phyloP scores from a whole-genome alignment of 306 rosid species.

The Cyamopsis tetragonoloba region DNA sequence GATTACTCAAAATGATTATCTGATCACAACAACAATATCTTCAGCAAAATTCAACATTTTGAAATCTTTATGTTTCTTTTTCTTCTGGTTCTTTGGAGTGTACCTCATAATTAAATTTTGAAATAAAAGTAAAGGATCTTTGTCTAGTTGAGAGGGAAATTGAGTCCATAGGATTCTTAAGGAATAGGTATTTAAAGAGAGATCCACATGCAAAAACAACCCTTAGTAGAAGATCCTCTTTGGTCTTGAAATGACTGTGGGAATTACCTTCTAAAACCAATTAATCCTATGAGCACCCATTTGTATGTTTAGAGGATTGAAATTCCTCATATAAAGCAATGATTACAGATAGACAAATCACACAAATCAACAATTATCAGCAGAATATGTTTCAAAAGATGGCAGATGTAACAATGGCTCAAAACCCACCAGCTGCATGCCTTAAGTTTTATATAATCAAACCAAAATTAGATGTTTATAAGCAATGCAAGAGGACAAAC shows the following conservation, averaged over 20 bases:
- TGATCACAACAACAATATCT: slow-evolving; percentile 3
- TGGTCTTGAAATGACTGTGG: not conserved
- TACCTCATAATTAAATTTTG: slow-evolving; percentile 5
- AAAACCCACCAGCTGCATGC: not conserved
- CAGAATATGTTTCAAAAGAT: not conserved
- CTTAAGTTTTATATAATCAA: not conserved
- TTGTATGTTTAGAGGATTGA: not conserved
- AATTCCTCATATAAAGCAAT: not conserved
- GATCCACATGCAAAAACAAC: not conserved
- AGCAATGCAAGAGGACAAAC: slow-evolving; percentile 12
- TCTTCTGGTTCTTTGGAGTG: not conserved
- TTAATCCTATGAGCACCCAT: slow-evolving; percentile 9
- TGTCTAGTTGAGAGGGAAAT: not conserved
- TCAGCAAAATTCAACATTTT: slow-evolving; percentile 6
- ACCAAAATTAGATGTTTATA: not conserved
- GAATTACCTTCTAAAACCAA: slow-evolving; percentile 10
- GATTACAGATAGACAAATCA: slow-evolving; percentile 8
- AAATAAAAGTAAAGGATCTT: not conserved
- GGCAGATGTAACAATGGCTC: not conserved
- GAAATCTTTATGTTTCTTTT: not conserved
- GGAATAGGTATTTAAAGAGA: not conserved
- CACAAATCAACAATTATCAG: not conserved
- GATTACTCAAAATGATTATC: not conserved
- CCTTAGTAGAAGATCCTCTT: not conserved
- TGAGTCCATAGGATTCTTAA: slow-evolving; percentile 3